A percentile compares a stretch with the other conserved stretches of the same genome.
Conservation (phyloP, 371 early-diverging fungal genomes). For the Mortierella sp. region DNA sequence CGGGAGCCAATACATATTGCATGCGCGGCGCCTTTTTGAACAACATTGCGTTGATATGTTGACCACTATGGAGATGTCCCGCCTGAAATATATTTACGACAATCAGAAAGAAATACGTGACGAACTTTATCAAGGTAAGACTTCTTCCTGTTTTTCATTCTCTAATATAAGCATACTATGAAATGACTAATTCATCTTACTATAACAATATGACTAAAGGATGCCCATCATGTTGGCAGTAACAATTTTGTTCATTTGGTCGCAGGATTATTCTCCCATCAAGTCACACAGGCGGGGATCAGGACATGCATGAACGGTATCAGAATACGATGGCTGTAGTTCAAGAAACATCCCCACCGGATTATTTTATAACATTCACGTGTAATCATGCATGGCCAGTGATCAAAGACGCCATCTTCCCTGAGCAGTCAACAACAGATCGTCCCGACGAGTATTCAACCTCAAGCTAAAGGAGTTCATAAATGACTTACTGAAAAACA, state of each 20-base stretch:
- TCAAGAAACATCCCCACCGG: not conserved
- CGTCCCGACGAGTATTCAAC: too few species aligned
- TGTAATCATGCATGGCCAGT: not conserved
- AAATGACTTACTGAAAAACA: not conserved
- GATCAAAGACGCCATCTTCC: too few species aligned
- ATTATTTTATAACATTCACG: not conserved
- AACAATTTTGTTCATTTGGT: not conserved
- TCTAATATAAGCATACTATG: too few species aligned
- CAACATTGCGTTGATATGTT: not conserved
- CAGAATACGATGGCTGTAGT: not conserved
- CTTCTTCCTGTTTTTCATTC: not conserved
- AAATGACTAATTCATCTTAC: not conserved
- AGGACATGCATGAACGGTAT: not conserved
- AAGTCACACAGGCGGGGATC: not conserved
- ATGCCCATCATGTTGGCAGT: not conserved
- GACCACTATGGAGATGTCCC: not conserved
- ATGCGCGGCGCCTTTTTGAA: not conserved
- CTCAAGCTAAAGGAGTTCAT: too few species aligned
- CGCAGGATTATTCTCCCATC: slow-evolving; percentile 1
- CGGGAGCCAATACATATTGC: slow-evolving; percentile 1
- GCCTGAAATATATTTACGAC: not conserved
- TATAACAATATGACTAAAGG: not conserved
- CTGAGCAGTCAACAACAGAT: too few species aligned
- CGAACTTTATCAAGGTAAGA: not conserved
- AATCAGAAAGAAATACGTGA: not conserved